phyloP scores from a whole-genome alignment of 148 eudicot species.

The Vaccinium vitisidaea region DNA sequence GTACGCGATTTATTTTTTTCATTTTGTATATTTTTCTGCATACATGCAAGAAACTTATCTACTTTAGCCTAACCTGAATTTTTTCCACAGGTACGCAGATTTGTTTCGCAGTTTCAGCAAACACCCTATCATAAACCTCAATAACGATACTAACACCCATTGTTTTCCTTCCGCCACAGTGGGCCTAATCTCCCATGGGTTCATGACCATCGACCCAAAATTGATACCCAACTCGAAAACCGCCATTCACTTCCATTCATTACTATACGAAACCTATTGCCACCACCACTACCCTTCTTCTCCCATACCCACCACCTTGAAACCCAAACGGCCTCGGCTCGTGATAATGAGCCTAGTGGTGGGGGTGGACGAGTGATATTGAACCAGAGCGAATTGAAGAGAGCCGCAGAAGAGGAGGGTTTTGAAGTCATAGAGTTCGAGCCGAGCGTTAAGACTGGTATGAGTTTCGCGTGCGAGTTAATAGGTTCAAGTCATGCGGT shows the following conservation, averaged over 20 bases:
- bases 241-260: constrained; percentile 32
- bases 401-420: constrained; percentile 33
- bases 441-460: constrained; percentile 34
- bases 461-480: constrained; percentile 37
- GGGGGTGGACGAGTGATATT: constrained; percentile 43
- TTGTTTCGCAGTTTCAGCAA: constrained; percentile 34
- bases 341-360: constrained; percentile 30
- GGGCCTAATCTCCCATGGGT: constrained; percentile 60
- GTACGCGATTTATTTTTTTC: constrained; percentile 34
- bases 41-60: no score
- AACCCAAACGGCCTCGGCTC: constrained; percentile 38
- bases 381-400: constrained; percentile 33
- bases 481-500: constrained; percentile 50
- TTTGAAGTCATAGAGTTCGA: constrained; percentile 48
- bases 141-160: constrained; percentile 39
- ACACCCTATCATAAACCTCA: constrained; percentile 36
- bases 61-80: no score
- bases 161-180: constrained; percentile 49
- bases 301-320: neutral
- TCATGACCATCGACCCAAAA: constrained; percentile 45
- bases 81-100: constrained; percentile 31
- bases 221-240: constrained; percentile 23
- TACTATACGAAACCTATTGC: constrained; percentile 35
- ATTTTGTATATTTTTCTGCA: no score
- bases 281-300: constrained; percentile 15